Percentiles rank a stretch among this genome's conserved stretches.
These are phyloP conservation scores for Psophocarpus tetragonolobus DNA, from an alignment of 306 rosid species.

Conservation along the genomic window DNA sequence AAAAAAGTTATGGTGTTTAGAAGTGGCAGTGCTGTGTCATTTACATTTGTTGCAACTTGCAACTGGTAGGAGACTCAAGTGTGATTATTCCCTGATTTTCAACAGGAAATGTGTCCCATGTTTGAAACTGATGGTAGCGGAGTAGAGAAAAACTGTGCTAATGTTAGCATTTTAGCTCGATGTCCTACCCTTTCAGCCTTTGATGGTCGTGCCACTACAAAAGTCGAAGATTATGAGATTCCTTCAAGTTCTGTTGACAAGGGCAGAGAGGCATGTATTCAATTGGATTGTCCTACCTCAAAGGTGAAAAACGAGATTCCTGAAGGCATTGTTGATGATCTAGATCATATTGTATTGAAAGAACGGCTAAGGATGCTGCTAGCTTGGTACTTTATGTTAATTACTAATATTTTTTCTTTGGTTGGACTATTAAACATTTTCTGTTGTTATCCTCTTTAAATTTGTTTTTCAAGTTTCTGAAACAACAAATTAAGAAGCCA, in stretches of 20 bases:
- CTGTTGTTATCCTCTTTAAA: neutral
- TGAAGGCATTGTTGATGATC: conserved; percentile 45
- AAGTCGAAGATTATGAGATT: conserved; percentile 44
- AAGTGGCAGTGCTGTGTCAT: conserved; percentile 26
- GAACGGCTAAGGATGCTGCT: conserved; percentile 72
- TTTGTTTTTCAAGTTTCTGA: conserved; percentile 7
- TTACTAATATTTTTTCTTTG: conserved; percentile 22
- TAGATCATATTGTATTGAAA: conserved; percentile 65
- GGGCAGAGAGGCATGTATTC: conserved; percentile 34
- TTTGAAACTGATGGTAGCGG: conserved; percentile 23
- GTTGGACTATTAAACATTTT: conserved; percentile 15
- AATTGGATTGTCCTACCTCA: conserved; percentile 31
- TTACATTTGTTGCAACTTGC: conserved; percentile 33
- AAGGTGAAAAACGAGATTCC: conserved; percentile 49
- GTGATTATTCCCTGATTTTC: conserved; percentile 39
- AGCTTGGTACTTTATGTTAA: conserved; percentile 53
- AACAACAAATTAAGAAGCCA: neutral
- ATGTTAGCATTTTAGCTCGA: conserved; percentile 23
- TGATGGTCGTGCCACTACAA: conserved; percentile 42
- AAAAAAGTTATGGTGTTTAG: neutral
- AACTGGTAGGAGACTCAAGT: conserved; percentile 33
- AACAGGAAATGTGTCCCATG: conserved; percentile 35
- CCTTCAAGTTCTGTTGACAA: conserved; percentile 39
- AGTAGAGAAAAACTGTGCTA: conserved; percentile 28
- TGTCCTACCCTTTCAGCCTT: conserved; percentile 10